Conservation (phyloP, 129 eudicot genomes). For the Ambrosia artemisiifolia region DNA sequence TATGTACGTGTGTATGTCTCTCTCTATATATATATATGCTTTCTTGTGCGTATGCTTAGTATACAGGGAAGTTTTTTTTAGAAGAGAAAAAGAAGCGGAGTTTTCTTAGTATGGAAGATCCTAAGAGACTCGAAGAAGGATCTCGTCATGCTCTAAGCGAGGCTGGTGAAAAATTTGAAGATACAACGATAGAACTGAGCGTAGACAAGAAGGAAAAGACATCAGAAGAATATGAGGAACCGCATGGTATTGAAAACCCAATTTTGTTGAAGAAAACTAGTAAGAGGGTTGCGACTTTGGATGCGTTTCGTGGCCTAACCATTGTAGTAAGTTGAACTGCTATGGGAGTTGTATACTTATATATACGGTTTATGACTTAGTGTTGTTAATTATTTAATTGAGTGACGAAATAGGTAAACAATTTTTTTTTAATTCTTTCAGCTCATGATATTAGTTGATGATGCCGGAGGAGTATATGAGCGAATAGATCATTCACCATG, state of each 20-base stretch:
- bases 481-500: slow-evolving; percentile 84
- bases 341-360: background rate
- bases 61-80: background rate
- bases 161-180: slow-evolving; percentile 1
- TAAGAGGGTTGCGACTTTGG: slow-evolving; percentile 69
- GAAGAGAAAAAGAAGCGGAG: slow-evolving; percentile 11
- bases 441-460: slow-evolving; percentile 89
- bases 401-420: background rate
- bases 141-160: background rate
- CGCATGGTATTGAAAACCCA: slow-evolving; percentile 24
- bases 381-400: background rate
- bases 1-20: background rate
- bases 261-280: slow-evolving; percentile 37
- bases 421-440: slow-evolving; percentile 10
- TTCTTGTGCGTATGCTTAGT: background rate
- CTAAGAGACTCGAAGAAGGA: slow-evolving; percentile 47
- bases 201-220: background rate
- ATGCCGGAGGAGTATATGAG: slow-evolving; percentile 61
- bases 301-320: slow-evolving; percentile 69
- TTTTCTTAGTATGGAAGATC: slow-evolving; percentile 34
- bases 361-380: background rate
- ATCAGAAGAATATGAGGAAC: background rate
- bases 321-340: slow-evolving; percentile 46
- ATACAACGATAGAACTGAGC: background rate
- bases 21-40: background rate